These are phyloP conservation scores for Sordariomycetes sp. DNA, from an alignment of 2,329 filamentous ascomycete genomes.

Conservation along the genomic window DNA sequence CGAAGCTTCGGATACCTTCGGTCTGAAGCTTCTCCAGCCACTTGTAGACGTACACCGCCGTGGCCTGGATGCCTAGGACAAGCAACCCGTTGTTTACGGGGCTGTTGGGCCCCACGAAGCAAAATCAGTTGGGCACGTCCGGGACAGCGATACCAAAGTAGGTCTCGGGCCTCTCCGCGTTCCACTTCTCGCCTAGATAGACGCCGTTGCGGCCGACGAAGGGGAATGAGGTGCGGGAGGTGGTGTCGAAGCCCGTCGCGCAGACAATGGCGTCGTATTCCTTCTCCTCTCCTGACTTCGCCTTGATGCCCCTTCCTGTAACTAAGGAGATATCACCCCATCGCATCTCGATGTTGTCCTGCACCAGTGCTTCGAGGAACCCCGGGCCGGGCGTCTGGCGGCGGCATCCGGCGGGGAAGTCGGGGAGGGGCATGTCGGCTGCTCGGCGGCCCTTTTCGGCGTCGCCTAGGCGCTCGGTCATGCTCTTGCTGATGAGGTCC, in stretches of 20 bases:
- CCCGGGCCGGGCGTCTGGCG: conserved; percentile 53
- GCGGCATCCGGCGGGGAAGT: conserved; percentile 51
- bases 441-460: conserved; percentile 4
- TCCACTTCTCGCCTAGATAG: conserved; percentile 44
- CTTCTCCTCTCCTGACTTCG: conserved; percentile 37
- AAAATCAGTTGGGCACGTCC: conserved; percentile 54
- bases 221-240: conserved; percentile 45
- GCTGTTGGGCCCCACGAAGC: conserved; percentile 47
- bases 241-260: conserved; percentile 51
- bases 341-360: conserved; percentile 48
- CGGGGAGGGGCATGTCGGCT: conserved; percentile 40
- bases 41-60: conserved; percentile 53
- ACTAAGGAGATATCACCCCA: conserved; percentile 42
- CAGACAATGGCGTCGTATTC: conserved; percentile 54
- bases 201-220: conserved; percentile 36
- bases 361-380: conserved; percentile 50
- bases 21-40: conserved; percentile 51
- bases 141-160: conserved; percentile 53
- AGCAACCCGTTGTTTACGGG: conserved; percentile 51
- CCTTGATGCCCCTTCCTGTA: conserved; percentile 53
- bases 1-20: conserved; percentile 52
- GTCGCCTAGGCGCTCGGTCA: conserved; percentile 1
- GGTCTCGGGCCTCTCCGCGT: conserved; percentile 44
- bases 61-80: conserved; percentile 52
- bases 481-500: conserved; percentile 21